A percentile compares a stretch with the other conserved stretches of the same genome.
Conservation (phyloP, 352 stramenopile species). For the Thraustochytrium sp. region DNA sequence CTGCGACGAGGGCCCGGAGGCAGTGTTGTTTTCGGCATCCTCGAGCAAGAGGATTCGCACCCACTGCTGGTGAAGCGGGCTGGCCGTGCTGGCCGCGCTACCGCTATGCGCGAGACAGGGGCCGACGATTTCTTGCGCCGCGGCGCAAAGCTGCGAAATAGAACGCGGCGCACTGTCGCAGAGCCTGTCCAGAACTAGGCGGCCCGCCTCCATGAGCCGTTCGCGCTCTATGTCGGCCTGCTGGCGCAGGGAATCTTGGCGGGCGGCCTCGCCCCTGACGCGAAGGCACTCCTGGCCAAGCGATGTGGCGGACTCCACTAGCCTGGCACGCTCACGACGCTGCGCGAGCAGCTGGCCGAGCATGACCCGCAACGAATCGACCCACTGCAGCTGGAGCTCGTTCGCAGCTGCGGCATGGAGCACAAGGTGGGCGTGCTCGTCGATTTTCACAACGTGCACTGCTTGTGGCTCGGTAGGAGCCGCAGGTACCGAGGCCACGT, state of each 20-base stretch:
- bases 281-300: background rate
- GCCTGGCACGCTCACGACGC: background rate
- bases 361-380: too few species aligned
- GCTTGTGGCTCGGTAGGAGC: too few species aligned
- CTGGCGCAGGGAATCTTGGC: background rate
- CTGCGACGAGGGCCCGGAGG: background rate
- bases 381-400: too few species aligned
- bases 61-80: background rate
- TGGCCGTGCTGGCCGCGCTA: background rate
- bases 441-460: too few species aligned
- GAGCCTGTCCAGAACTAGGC: background rate
- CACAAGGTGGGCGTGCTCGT: too few species aligned
- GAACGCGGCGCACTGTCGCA: background rate
- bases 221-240: background rate
- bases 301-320: background rate
- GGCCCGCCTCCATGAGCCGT: background rate
- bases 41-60: background rate
- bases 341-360: too few species aligned
- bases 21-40: background rate
- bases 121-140: background rate
- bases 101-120: too few species aligned
- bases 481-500: too few species aligned
- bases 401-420: too few species aligned
- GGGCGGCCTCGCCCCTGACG: background rate
- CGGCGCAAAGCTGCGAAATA: background rate